Evolutionary conservation across 345 rosid species (phyloP).

Genomic region (Linum trigynum): DNA sequence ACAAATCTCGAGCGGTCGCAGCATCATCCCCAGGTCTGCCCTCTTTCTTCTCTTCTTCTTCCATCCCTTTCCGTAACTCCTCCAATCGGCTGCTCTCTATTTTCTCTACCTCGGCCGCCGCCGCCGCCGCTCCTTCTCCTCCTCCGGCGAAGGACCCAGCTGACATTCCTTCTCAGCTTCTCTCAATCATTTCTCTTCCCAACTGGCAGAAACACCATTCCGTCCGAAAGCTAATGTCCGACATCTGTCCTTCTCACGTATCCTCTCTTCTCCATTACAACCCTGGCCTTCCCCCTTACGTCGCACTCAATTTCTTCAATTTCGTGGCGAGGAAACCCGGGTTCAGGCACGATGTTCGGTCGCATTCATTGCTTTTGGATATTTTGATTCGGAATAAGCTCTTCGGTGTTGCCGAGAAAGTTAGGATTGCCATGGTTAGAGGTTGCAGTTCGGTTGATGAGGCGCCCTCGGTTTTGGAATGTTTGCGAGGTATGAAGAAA

Average conservation of each 20-base stretch:
- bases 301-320: slow-evolving; percentile 43
- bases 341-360: slow-evolving; percentile 40
- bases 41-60: not conserved
- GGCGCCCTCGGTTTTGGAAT: slow-evolving; percentile 27
- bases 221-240: slow-evolving; percentile 28
- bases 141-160: slow-evolving; percentile 17
- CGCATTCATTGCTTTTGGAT: slow-evolving; percentile 38
- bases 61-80: slow-evolving; percentile 10
- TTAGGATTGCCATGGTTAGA: slow-evolving; percentile 41
- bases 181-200: slow-evolving; percentile 40
- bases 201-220: slow-evolving; percentile 49
- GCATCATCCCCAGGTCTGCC: slow-evolving; percentile 15
- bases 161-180: slow-evolving; percentile 31
- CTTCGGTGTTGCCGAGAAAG: slow-evolving; percentile 32
- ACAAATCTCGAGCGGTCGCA: slow-evolving; percentile 14
- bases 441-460: slow-evolving; percentile 37
- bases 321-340: slow-evolving; percentile 39
- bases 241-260: slow-evolving; percentile 38
- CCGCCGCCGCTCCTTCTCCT: slow-evolving; percentile 8
- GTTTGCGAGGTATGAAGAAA: slow-evolving; percentile 32
- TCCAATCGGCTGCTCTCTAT: not conserved
- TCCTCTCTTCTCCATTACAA: slow-evolving; percentile 33
- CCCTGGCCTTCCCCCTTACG: slow-evolving; percentile 34
- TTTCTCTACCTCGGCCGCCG: slow-evolving; percentile 8
- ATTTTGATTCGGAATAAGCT: slow-evolving; percentile 32